Percentiles rank a stretch among this genome's conserved stretches.
These are phyloP conservation scores for Chalciporus chontae DNA, from an alignment of 768 basidiomycete species.

Conservation along the genomic window DNA sequence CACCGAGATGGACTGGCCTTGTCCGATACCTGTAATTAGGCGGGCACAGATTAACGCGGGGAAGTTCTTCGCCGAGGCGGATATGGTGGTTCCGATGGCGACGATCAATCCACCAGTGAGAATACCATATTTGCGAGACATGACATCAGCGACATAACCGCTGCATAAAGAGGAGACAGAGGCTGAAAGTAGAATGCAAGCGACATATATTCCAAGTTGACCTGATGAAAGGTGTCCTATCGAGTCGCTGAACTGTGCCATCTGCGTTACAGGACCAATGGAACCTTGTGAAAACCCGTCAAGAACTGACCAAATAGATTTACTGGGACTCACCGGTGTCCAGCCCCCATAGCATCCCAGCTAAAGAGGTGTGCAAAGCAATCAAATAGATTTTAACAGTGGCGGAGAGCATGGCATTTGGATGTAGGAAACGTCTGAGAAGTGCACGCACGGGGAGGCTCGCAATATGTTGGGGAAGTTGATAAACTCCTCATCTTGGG, in stretches of 20 bases:
- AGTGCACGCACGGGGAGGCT: not conserved
- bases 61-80: constrained; percentile 34
- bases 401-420: constrained; percentile 11
- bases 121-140: constrained; percentile 45
- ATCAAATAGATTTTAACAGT: constrained; percentile 24
- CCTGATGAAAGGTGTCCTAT: constrained; percentile 37
- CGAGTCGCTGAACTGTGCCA: constrained; percentile 40
- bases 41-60: constrained; percentile 41
- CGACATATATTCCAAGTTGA: constrained; percentile 42
- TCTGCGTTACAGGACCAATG: constrained; percentile 45
- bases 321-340: constrained; percentile 23
- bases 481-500: not conserved
- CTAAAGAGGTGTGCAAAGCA: constrained; percentile 24
- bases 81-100: constrained; percentile 39
- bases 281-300: constrained; percentile 17
- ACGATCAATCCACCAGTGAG: constrained; percentile 41
- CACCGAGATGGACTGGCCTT: constrained; percentile 43
- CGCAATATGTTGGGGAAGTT: not conserved
- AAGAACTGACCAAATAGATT: not conserved
- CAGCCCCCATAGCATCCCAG: constrained; percentile 31
- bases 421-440: not conserved
- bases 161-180: constrained; percentile 37
- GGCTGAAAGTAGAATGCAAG: constrained; percentile 41
- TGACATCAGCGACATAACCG: constrained; percentile 42
- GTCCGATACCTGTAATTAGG: constrained; percentile 43